phyloP scores from a whole-genome alignment of 2,329 filamentous ascomycete genomes.

The Sordariomycetes sp. region DNA sequence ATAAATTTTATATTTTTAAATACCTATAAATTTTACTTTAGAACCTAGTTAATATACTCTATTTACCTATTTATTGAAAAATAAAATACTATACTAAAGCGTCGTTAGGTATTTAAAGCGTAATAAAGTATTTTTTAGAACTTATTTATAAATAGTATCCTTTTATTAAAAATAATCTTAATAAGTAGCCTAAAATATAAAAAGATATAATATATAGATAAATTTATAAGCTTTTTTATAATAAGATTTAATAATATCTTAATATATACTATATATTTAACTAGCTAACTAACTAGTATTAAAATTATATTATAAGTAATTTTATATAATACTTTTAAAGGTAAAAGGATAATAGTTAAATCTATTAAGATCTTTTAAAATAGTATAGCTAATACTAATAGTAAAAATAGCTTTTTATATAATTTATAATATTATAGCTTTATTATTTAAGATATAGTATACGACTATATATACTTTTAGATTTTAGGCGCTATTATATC shows the following conservation, averaged over 20 bases:
- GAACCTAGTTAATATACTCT: neutral
- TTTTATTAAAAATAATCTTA: neutral
- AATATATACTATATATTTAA: neutral
- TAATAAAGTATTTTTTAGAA: too few relatives aligned
- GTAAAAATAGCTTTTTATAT: neutral
- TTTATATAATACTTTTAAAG: neutral
- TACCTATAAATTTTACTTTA: neutral
- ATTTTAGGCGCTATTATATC: neutral
- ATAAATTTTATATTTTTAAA: neutral
- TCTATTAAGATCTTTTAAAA: neutral
- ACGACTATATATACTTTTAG: neutral
- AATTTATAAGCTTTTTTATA: neutral
- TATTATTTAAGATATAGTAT: neutral
- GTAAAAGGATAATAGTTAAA: conserved; percentile 1
- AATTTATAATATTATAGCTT: neutral
- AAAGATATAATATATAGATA: neutral
- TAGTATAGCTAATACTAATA: neutral
- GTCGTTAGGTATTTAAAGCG: neutral
- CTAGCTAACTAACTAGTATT: neutral
- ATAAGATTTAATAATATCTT: neutral
- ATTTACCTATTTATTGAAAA: neutral
- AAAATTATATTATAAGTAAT: neutral
- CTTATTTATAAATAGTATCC: neutral
- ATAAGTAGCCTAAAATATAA: neutral
- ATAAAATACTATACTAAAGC: neutral